phyloP scores from a whole-genome alignment of 345 rosid genomes.

The Streptanthus diversifolius region DNA sequence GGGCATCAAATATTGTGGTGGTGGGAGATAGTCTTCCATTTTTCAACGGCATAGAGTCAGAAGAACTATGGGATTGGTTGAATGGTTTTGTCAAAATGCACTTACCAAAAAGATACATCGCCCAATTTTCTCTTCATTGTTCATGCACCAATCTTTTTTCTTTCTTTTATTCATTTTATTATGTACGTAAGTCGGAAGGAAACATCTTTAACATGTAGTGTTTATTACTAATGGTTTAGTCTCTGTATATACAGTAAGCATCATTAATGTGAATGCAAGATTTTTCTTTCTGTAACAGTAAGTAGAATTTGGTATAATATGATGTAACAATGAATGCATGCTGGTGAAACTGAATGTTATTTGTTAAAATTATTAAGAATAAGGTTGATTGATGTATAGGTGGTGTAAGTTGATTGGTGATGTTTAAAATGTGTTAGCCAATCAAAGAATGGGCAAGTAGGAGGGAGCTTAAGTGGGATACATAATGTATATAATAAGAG shows the following conservation, averaged over 20 bases:
- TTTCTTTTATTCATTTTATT: background rate
- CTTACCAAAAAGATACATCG: conserved; percentile 24
- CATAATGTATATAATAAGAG: conserved; percentile 18
- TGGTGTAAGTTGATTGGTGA: conserved; percentile 10
- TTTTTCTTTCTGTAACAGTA: background rate
- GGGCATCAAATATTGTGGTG: conserved; percentile 17
- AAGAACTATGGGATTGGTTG: conserved; percentile 29
- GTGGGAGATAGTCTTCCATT: conserved; percentile 15
- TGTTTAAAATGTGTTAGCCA: background rate
- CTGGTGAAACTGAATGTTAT: background rate
- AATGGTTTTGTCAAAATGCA: conserved; percentile 31
- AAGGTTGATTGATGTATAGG: conserved; percentile 7
- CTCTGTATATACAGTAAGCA: background rate
- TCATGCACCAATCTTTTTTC: conserved; percentile 32
- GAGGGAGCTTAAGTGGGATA: conserved; percentile 16
- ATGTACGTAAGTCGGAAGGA: background rate
- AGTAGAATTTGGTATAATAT: background rate
- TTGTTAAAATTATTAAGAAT: background rate
- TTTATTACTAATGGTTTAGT: background rate
- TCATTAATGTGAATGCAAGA: background rate
- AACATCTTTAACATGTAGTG: background rate
- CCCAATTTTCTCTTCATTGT: conserved; percentile 21
- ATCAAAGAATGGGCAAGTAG: conserved; percentile 2
- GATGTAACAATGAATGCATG: background rate
- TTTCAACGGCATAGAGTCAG: conserved; percentile 29